phyloP scores from a whole-genome alignment of 1,284 basidiomycete species.

The Coriolopsis trogii region DNA sequence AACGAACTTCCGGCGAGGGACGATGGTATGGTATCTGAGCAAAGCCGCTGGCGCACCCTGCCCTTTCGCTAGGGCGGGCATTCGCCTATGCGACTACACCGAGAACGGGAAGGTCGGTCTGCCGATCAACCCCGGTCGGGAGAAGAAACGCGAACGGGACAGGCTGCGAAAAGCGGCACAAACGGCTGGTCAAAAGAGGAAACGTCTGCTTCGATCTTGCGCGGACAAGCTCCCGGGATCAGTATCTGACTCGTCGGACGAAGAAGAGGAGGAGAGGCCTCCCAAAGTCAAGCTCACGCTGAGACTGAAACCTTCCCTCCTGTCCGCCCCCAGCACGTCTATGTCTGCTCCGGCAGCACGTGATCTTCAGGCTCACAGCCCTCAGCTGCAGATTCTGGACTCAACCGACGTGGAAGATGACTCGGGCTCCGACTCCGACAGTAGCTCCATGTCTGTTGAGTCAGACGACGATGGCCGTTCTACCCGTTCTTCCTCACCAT shows the following conservation, averaged over 20 bases:
- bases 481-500: slow-evolving; percentile 32
- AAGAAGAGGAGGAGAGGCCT: slow-evolving; percentile 51
- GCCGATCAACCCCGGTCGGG: slow-evolving; percentile 33
- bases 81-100: slow-evolving; percentile 67
- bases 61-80: slow-evolving; percentile 71
- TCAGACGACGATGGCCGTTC: slow-evolving; percentile 28
- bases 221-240: slow-evolving; percentile 41
- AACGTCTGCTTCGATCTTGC: slow-evolving; percentile 58
- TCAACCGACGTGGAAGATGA: slow-evolving; percentile 46
- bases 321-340: slow-evolving; percentile 32
- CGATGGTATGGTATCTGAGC: slow-evolving; percentile 78
- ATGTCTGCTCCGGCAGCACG: slow-evolving; percentile 23
- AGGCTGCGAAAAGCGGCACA: slow-evolving; percentile 38
- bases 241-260: slow-evolving; percentile 43
- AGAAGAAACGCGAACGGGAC: slow-evolving; percentile 45
- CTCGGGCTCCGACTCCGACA: slow-evolving; percentile 28
- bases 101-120: slow-evolving; percentile 46
- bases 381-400: slow-evolving; percentile 33
- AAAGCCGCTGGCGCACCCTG: slow-evolving; percentile 72
- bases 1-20: slow-evolving; percentile 79
- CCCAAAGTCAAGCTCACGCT: slow-evolving; percentile 71
- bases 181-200: slow-evolving; percentile 68
- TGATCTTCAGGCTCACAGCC: slow-evolving; percentile 25
- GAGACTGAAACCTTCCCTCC: slow-evolving; percentile 54
- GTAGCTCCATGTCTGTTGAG: slow-evolving; percentile 34